Evolutionary conservation across 352 stramenopile species (phyloP).

Genomic region (Phytophthora vignae): DNA sequence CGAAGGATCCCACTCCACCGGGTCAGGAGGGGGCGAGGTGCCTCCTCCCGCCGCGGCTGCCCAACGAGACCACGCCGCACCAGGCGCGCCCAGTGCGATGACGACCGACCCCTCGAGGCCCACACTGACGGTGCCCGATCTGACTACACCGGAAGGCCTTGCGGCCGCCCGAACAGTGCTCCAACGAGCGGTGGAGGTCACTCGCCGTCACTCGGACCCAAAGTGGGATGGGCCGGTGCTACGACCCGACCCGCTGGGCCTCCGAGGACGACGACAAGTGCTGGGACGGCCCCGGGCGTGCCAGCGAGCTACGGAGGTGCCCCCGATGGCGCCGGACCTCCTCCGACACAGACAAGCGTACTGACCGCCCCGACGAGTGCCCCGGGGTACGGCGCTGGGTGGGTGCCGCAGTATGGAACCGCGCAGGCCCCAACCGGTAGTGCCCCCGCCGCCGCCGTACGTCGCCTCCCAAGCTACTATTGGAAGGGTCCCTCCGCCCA

Average conservation of each 20-base stretch:
- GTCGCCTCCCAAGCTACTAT: too few relatives aligned
- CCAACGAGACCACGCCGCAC: background rate
- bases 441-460: too few relatives aligned
- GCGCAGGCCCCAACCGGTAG: too few relatives aligned
- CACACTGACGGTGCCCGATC: background rate
- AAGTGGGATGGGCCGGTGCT: background rate
- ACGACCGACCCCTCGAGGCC: background rate
- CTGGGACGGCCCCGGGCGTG: too few relatives aligned
- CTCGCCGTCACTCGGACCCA: too few relatives aligned
- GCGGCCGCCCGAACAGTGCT: background rate
- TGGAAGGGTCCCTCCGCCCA: too few relatives aligned
- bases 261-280: too few relatives aligned
- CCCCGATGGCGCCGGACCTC: rapidly evolving
- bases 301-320: too few relatives aligned
- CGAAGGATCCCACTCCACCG: background rate
- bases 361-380: too few relatives aligned
- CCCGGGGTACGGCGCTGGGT: too few relatives aligned
- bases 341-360: too few relatives aligned
- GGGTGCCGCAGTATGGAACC: too few relatives aligned
- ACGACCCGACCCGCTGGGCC: background rate
- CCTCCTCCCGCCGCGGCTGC: background rate
- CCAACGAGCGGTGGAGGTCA: background rate
- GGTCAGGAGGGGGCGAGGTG: background rate
- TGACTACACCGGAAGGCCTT: background rate
- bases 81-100: background rate